Evolutionary conservation across 1,139 yeast genomes (phyloP).

Genomic region (Wickerhamomyces sp.): DNA sequence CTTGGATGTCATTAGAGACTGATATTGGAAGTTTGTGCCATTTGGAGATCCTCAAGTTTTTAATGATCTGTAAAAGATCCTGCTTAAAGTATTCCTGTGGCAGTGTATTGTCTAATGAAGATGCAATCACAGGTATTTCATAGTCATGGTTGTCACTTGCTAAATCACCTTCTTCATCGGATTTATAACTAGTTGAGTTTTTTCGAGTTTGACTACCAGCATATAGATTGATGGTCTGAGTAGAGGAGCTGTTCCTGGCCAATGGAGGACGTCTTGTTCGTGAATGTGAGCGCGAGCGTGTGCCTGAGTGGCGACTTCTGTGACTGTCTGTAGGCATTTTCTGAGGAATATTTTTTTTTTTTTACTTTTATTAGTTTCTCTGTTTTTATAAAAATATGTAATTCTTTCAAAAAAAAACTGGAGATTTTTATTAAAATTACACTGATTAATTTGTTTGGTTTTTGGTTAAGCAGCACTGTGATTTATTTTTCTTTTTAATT

Average conservation of each 20-base stretch:
- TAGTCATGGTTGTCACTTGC: conserved; percentile 34
- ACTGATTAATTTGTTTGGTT: too few relatives aligned
- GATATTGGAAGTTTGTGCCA: conserved; percentile 54
- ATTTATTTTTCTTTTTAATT: too few relatives aligned
- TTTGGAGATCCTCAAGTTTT: conserved; percentile 62
- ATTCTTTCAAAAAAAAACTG: too few relatives aligned
- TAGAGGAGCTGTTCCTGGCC: conserved; percentile 6
- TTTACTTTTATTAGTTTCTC: not conserved
- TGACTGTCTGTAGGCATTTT: conserved; percentile 1
- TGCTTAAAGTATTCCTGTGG: conserved; percentile 83
- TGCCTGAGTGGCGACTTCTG: conserved; percentile 1
- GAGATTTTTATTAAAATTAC: too few relatives aligned
- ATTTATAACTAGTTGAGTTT: conserved; percentile 1
- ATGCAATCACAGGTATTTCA: conserved; percentile 32
- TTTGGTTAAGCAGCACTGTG: too few relatives aligned
- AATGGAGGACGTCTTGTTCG: conserved; percentile 7
- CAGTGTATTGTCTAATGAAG: conserved; percentile 58
- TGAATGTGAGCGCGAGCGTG: conserved; percentile 10
- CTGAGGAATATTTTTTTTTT: not conserved
- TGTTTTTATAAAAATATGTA: not conserved
- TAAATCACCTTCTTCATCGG: conserved; percentile 22
- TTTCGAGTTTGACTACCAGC: not conserved
- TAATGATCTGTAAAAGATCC: conserved; percentile 66
- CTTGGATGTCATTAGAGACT: conserved; percentile 35
- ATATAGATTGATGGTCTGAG: conserved; percentile 2